phyloP scores from a whole-genome alignment of 257 asterid species.

The Fraxinus excelsior region DNA sequence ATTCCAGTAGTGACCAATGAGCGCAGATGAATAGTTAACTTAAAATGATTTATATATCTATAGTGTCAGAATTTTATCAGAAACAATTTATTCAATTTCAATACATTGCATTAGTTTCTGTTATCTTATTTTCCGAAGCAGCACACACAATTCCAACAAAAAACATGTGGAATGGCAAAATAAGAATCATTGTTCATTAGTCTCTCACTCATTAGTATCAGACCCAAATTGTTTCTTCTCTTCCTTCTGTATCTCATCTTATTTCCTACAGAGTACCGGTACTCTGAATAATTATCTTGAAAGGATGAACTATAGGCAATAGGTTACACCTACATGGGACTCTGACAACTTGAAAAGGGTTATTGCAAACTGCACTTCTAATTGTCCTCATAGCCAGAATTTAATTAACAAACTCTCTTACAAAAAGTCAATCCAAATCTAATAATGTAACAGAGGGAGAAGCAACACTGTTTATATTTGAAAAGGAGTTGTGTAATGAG shows the following conservation, averaged over 20 bases:
- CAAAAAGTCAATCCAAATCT: neutral
- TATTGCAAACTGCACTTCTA: neutral
- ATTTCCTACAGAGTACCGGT: neutral
- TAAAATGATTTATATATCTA: neutral
- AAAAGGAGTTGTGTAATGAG: neutral
- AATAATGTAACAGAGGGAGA: neutral
- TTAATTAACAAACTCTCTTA: neutral
- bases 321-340: neutral
- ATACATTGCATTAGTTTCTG: neutral
- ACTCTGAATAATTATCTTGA: neutral
- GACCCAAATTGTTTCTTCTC: neutral
- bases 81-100: neutral
- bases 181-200: neutral
- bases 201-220: neutral
- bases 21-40: neutral
- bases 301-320: neutral
- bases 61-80: neutral
- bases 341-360: neutral
- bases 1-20: neutral
- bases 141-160: constrained; percentile 9
- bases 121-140: neutral
- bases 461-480: neutral
- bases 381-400: neutral
- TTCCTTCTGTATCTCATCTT: neutral
- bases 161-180: constrained; percentile 4